Percentiles rank a stretch among this genome's conserved stretches.
Conservation (phyloP, 331 rosid genomes). For the Phaseolus coccineus region DNA sequence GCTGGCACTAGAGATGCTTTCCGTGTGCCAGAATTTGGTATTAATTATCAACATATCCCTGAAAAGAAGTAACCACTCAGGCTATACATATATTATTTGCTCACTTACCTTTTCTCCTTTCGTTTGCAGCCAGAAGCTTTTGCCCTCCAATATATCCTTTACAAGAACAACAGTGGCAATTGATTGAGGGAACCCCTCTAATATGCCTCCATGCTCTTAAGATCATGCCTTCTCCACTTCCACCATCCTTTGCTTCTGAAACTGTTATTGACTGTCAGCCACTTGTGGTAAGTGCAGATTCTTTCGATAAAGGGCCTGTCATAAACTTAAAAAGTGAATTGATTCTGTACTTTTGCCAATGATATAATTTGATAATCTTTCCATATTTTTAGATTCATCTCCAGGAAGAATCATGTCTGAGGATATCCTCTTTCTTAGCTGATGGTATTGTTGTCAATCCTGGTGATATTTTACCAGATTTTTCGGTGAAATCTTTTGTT, state of each 20-base stretch:
- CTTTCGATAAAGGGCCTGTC: constrained; percentile 27
- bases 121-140: constrained; percentile 74
- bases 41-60: constrained; percentile 36
- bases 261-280: constrained; percentile 92
- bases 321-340: constrained; percentile 5
- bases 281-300: constrained; percentile 67
- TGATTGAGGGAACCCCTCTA: constrained; percentile 71
- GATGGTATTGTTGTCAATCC: constrained; percentile 87
- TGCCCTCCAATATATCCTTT: constrained; percentile 94
- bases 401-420: constrained; percentile 90
- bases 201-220: constrained; percentile 80
- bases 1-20: constrained; percentile 56
- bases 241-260: constrained; percentile 87
- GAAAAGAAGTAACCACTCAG: constrained; percentile 27
- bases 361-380: constrained; percentile 35
- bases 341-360: background rate
- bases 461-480: constrained; percentile 85
- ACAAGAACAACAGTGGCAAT: constrained; percentile 75
- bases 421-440: constrained; percentile 90
- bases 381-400: constrained; percentile 74
- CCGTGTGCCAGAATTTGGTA: constrained; percentile 83
- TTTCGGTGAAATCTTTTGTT: constrained; percentile 73
- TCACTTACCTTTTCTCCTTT: constrained; percentile 45
- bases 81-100: constrained; percentile 33
- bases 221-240: constrained; percentile 85